Evolutionary conservation across 2,329 filamentous ascomycete species (phyloP).

Genomic region (Colletotrichum karsti): DNA sequence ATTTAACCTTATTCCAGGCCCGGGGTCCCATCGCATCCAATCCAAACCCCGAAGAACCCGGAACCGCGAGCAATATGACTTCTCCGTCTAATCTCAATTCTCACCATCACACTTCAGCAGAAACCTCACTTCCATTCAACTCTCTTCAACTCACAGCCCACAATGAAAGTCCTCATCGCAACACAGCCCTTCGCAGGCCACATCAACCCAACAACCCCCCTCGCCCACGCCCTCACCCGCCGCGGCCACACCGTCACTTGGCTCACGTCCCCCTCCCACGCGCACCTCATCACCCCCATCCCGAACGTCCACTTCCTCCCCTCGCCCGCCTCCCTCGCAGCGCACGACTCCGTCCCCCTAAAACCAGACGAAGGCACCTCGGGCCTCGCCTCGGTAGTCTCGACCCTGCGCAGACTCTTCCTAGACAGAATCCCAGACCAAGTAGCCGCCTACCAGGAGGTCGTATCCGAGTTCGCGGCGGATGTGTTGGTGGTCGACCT

Average conservation of each 20-base stretch:
- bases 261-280: constrained; percentile 10
- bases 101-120: too few relatives aligned
- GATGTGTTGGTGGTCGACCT: constrained; percentile 4
- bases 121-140: too few relatives aligned
- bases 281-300: background rate
- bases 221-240: constrained; percentile 6
- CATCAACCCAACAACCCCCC: constrained; percentile 5
- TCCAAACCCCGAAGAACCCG: too few relatives aligned
- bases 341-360: background rate
- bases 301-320: background rate
- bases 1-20: too few relatives aligned
- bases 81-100: background rate
- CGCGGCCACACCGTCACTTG: constrained; percentile 12
- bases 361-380: background rate
- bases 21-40: too few relatives aligned
- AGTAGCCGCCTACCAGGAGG: constrained; percentile 1
- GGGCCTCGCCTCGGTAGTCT: background rate
- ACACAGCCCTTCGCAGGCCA: constrained; percentile 11
- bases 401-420: constrained; percentile 2
- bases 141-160: fast-evolving
- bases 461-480: background rate
- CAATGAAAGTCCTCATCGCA: constrained; percentile 23
- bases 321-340: background rate
- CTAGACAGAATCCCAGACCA: constrained; percentile 4
- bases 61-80: too few relatives aligned